Percentiles rank a stretch among this genome's conserved stretches.
Evolutionary conservation across 495 filamentous ascomycete genomes (phyloP).

Genomic region (Trichoderma reesei): DNA sequence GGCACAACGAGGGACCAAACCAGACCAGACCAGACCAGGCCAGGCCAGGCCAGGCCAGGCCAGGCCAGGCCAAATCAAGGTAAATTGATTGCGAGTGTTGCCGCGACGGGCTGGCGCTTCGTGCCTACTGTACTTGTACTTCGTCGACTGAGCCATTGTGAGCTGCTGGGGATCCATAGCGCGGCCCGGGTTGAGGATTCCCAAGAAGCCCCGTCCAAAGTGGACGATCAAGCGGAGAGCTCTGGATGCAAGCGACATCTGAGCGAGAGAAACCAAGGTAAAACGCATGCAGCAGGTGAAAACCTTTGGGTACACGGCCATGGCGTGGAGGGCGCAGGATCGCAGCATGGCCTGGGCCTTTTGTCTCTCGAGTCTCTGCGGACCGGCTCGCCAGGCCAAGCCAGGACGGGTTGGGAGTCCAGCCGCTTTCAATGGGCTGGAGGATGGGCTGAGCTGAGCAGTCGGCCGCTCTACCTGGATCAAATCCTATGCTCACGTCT

Average conservation of each 20-base stretch:
- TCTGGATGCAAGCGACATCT: background rate
- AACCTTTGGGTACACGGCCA: background rate
- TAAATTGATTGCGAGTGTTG: background rate
- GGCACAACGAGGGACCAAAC: background rate
- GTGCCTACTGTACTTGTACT: background rate
- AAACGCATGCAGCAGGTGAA: background rate
- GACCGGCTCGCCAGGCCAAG: background rate
- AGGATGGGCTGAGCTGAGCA: background rate
- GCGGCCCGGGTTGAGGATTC: background rate
- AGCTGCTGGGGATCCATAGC: background rate
- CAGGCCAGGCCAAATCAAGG: background rate
- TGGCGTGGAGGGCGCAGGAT: background rate
- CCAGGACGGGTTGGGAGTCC: background rate
- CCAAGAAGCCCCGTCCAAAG: background rate
- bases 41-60: too few relatives aligned
- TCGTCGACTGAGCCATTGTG: background rate
- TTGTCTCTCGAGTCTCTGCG: background rate
- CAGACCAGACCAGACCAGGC: too few relatives aligned
- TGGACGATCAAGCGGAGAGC: background rate
- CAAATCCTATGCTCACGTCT: background rate
- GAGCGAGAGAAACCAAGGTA: background rate
- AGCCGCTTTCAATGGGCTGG: background rate
- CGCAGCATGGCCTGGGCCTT: background rate
- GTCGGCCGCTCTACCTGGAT: background rate
- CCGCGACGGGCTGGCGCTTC: background rate